A percentile compares a stretch with the other conserved stretches of the same genome.
Conservation (phyloP, 148 eudicot genomes). For the Pharnaceum exiguum region DNA sequence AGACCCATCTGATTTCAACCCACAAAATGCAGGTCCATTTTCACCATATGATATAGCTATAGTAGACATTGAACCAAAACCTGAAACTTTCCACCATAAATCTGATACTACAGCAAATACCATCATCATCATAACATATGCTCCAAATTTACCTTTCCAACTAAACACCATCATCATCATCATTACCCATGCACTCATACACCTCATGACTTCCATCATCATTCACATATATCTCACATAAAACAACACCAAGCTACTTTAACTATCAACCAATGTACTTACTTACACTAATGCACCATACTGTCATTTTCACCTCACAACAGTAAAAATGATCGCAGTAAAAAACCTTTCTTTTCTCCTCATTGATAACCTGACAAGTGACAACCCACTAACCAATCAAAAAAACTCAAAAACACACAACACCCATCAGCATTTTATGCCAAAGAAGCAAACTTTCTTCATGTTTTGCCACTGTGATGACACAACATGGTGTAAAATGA, state of each 20-base stretch:
- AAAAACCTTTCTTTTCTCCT: conserved; percentile 23
- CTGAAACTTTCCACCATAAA: conserved; percentile 31
- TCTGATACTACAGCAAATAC: conserved; percentile 33
- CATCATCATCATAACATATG: conserved; percentile 20
- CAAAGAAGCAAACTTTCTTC: not conserved
- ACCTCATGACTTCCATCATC: conserved; percentile 32
- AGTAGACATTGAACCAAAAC: conserved; percentile 80
- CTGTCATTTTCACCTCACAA: conserved; percentile 18
- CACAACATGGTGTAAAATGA: not conserved
- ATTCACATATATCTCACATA: conserved; percentile 10
- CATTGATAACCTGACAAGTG: not conserved
- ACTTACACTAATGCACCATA: conserved; percentile 1
- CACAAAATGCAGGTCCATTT: conserved; percentile 78
- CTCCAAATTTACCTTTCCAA: conserved; percentile 30
- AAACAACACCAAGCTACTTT: not conserved
- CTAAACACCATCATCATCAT: conserved; percentile 26
- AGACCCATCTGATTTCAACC: conserved; percentile 82
- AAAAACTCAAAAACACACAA: conserved; percentile 16
- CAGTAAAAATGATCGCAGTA: conserved; percentile 4
- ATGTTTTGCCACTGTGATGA: not conserved
- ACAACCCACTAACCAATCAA: conserved; percentile 11
- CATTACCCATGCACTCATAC: conserved; percentile 24
- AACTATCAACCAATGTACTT: not conserved
- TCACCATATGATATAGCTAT: conserved; percentile 87
- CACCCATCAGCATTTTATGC: conserved; percentile 11